phyloP scores from a whole-genome alignment of 768 basidiomycete genomes.

The Coprinopsis sp. region DNA sequence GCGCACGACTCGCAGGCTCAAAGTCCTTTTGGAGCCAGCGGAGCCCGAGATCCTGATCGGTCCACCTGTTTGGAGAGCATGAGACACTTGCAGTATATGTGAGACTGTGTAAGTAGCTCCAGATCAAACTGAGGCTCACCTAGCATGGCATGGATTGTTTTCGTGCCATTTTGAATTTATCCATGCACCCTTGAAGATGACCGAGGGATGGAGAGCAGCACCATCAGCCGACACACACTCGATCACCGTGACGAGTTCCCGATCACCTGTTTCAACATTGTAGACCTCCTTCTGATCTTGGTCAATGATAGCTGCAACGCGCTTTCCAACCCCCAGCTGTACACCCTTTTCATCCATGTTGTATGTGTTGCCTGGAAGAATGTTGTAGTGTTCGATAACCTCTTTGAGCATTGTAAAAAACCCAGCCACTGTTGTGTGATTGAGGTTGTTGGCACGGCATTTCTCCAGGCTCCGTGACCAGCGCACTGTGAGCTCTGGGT shows the following conservation, averaged over 20 bases:
- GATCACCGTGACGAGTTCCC: slow-evolving; percentile 42
- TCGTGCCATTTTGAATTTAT: slow-evolving; percentile 17
- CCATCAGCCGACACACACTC: slow-evolving; percentile 40
- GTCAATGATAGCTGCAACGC: slow-evolving; percentile 8
- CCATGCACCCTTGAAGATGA: slow-evolving; percentile 32
- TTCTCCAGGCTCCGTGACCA: too few relatives aligned
- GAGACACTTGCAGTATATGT: slow-evolving; percentile 23
- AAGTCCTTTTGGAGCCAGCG: slow-evolving; percentile 33
- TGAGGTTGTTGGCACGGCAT: too few relatives aligned
- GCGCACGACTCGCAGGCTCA: slow-evolving; percentile 19
- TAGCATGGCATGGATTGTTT: slow-evolving; percentile 24
- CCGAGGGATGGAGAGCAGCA: slow-evolving; percentile 25
- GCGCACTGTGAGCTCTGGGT: too few relatives aligned
- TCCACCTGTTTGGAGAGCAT: slow-evolving; percentile 34
- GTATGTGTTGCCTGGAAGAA: slow-evolving; percentile 7
- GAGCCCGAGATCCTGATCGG: slow-evolving; percentile 28
- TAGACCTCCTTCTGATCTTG: slow-evolving; percentile 24
- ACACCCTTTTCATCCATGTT: slow-evolving; percentile 11
- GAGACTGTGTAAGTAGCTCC: neutral
- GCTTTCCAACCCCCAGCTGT: slow-evolving; percentile 8
- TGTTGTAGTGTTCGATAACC: slow-evolving; percentile 1
- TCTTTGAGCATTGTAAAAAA: neutral
- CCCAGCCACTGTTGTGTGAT: neutral
- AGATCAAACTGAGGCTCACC: slow-evolving; percentile 13
- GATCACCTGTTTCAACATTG: slow-evolving; percentile 28